Evolutionary conservation across 2,329 filamentous ascomycete species (phyloP), one percentile per base, ranked within the genome.

Genomic region (Fusarium secorum): DNA sequence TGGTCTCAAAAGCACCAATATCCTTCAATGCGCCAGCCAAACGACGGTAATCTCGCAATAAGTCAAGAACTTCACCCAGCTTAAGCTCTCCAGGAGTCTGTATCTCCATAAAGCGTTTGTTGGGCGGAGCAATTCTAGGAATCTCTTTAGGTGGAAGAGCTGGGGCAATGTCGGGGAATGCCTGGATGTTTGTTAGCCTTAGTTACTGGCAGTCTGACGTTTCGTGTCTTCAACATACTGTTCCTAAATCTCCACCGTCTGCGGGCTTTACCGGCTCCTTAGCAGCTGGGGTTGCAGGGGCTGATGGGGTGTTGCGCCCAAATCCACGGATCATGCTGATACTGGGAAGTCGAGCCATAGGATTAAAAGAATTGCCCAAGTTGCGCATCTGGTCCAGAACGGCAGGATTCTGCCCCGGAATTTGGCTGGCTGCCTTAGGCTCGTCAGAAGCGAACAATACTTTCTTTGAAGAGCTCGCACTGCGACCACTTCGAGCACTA

Each of bases 381-480:
- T 88, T 95, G 59, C 93, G 90, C 84, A 97, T 91, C 17, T 93
- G 93, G 70, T 97, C 93, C 4, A 97, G 88, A 17, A 90, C 81
- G 33, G 92, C 90, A 6, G 91, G 90, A 53, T 77, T 79, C 60
- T 77, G 77, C 11, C 66, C 68, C 2, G 75, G 32, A 4, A 69
- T 60, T 24, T 74, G 51, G 6, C 71, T 49, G 13, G 68, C 45
- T 32, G 70, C 11, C 46, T 78, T 79, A 30, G 68, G 11, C 48
- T 87, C 79, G 41, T 84, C 85, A 10, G 71, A 51, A 13, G 80
- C 80, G 68, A 89, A 88, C 4, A 84, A 79, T 11, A 88, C 85
- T 63, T 86, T 89, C 72, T 87, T 90, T 33, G 85, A 85, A 71
- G 88, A 91, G 51, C 86, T 86, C 5, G 83, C 87, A 72, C 91